Evolutionary conservation across 2,329 filamentous ascomycete genomes (phyloP), one percentile per base, ranked within the genome.

Genomic region (Madurella fahalii): DNA sequence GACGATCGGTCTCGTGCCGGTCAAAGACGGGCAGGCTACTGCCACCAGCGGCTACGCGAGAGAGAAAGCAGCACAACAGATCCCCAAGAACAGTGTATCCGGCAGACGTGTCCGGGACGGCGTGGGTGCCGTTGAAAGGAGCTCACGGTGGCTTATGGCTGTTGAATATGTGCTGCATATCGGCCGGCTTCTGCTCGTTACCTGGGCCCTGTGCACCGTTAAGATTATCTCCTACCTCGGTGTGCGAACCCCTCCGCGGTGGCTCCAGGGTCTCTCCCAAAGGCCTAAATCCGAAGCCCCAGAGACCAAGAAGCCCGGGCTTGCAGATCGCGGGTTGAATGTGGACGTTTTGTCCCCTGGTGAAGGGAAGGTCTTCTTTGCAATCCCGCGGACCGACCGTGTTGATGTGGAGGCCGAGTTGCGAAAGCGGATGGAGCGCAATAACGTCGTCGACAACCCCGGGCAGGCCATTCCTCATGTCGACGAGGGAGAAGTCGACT

Each of bases 321-420:
- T 37, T 13, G 20, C 11, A 15, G 54, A 76, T 5, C 84, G 84
- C 18, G 69, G 71, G 11, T 58, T 63, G 30, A 65, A 61, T 53
- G 64, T 66, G 2, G 64, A 68, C 53, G 61, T 56, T 47, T 15
- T 61, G 17, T 47, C 58, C 1, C 50, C 56, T 9, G 59, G 56
- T 20, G 55, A 56, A 18, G 61, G 55, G 9, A 54, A 25, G 1
- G 34, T 48, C 9, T 53, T 52, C 30, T 53, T 64, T 32, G 47
- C 45, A 31, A 71, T 86, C 25, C 81, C 85, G 2, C 77, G 76
- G 17, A 77, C 82, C 58, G 79, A 86, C 34, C 77, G 84, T 37
- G 82, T 90, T 30, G 92, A 97, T 64, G 84, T 96, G 2, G 93
- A 96, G 70, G 77, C 76, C 1, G 89, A 94, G 67, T 84, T 92